Base-by-base conservation (phyloP, 305 asterid species). In the Solanum chacoense region DNA sequence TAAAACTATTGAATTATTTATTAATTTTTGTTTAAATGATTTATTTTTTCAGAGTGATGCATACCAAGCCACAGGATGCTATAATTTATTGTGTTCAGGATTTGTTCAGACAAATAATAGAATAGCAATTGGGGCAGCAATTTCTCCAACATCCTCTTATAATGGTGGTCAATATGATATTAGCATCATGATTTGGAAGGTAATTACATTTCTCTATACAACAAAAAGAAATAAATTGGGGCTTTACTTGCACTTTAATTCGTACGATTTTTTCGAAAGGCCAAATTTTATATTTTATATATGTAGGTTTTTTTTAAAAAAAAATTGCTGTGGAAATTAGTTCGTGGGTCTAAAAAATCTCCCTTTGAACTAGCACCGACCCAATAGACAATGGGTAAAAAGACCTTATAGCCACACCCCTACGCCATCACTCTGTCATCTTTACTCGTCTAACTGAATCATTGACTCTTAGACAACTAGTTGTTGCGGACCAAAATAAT, bases 101-200 rank as follows among this genome's bases (percentile, higher is more conserved):
- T 98, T 98, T 93, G 93, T 98, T 77, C 99, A 98, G 91, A 98
- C 99, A 28, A 98, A 94, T 92, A 95, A 88, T 88, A 92, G 89
- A 91, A 94, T 98, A 69, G 99, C 99, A 32, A 95, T 96, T 89
- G 99, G 99, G 14, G 99, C 99, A 1, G 99, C 99, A 5, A 98
- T 98, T 85, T 96, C 99, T 45, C 99, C 99, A 4, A 93, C 91
- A 22, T 98, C 99, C 3, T 91, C 98, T 0, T 98, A 93, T 34
- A 90, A 88, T 45, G 98, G 97, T 5, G 98, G 98, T 35, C 99
- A 98, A 92, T 98, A 95, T 88, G 99, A 98, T 91, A 96, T 98
- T 89, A 95, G 97, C 92, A 91, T 98, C 88, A 85, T 98, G 79
- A 90, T 96, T 13, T 96, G 99, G 99, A 98, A 98, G 99, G 99